Percentiles rank a stretch among this genome's conserved stretches.
Conservation (phyloP, 2,329 filamentous ascomycete genomes). For the Epichloe gansuensis region DNA sequence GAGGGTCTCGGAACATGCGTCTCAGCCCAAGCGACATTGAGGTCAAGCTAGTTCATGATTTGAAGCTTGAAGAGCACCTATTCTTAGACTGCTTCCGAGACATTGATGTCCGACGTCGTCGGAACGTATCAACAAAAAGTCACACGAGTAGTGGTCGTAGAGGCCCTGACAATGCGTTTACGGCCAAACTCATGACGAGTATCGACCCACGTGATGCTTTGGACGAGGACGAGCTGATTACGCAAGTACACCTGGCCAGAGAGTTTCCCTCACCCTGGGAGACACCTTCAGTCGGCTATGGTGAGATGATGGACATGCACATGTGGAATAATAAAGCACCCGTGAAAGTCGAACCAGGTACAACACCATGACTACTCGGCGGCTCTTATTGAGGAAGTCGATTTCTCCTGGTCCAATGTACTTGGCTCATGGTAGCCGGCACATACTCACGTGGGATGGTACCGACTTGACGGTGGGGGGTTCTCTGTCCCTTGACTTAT, state of each 20-base stretch:
- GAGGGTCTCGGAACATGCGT: constrained; percentile 34
- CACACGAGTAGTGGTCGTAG: constrained; percentile 10
- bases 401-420: neutral
- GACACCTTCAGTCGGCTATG: constrained; percentile 12
- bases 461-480: neutral
- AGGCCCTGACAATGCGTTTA: constrained; percentile 17
- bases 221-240: constrained; percentile 22
- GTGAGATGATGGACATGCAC: constrained; percentile 17
- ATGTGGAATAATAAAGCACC: constrained; percentile 17
- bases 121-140: constrained; percentile 23
- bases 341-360: constrained; percentile 17
- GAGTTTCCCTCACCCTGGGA: constrained; percentile 13
- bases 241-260: constrained; percentile 17
- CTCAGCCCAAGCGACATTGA: constrained; percentile 38
- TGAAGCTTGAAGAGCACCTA: constrained; percentile 25
- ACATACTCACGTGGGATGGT: neutral
- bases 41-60: constrained; percentile 33
- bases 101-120: constrained; percentile 25
- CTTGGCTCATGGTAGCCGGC: neutral
- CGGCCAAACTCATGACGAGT: constrained; percentile 29
- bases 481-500: too few relatives aligned
- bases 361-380: constrained; percentile 1
- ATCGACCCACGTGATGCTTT: constrained; percentile 22
- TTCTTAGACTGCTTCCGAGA: constrained; percentile 27
- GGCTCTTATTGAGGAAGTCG: neutral